Evolutionary conservation across 1,284 basidiomycete genomes (phyloP), one percentile per base, ranked within the genome.

Genomic region (Cryptococcus neoformans): DNA sequence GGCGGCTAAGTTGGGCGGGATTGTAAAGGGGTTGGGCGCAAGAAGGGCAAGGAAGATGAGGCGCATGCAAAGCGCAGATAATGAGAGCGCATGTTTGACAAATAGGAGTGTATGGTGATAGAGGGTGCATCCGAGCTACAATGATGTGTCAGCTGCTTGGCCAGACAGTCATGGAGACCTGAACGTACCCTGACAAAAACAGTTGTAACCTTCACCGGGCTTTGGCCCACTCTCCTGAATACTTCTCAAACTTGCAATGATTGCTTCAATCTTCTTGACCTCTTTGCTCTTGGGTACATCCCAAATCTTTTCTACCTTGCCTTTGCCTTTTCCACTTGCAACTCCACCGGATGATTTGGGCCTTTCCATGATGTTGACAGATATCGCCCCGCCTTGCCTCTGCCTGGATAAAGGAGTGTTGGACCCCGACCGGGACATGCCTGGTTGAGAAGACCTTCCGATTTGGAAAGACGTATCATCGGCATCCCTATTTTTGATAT

Each of bases 141-240:
- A 12, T 44, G 9, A 17, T 21, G 28, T 51, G 38, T 41, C 38
- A 38, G 10, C n/a, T 39, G 28, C 28, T 28, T 28, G 28, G 28
- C 28, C 28, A 28, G 28, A 28, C 28, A 51, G 49, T 12, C 21
- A 21, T 40, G 6, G 16, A 14, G n/a, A 51, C 17, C 11, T 6
- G 21, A 11, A 67, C 74, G 58, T 50, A 80, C 79, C 77, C 58
- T 76, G 75, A 57, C 79, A 80, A 62, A 79, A 80, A 58, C 79
- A 80, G 3, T 66, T 62, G 28, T 55, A 46, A 17, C 60, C 58
- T 14, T 62, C 59, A 6, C 55, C 53, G 4, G 60, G 58, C 54
- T 72, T 70, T 6, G 64, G 69, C 28, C 67, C 58, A 21, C 65
- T 68, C 3, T 61, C 64, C 55, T 69, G 67, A 37, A 76, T 54